phyloP scores from a whole-genome alignment of 176 grass and related monocot species.

The Tuctoria greenei region DNA sequence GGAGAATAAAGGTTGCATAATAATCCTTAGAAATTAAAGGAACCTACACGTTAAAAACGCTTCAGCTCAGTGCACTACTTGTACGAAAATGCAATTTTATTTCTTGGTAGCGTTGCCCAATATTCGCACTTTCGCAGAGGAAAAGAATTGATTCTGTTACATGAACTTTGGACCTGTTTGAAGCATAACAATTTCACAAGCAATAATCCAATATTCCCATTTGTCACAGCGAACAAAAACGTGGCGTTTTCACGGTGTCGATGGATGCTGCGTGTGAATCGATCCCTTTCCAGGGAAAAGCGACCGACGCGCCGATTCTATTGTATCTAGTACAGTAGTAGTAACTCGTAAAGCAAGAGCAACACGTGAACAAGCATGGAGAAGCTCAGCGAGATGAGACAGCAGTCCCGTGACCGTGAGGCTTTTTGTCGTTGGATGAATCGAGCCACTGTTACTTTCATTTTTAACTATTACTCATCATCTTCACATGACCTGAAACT shows the following conservation, averaged over 20 bases:
- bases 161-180: background rate
- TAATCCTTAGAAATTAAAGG: background rate
- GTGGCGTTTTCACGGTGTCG: too few species aligned
- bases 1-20: background rate
- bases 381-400: background rate
- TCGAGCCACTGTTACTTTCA: too few species aligned
- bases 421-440: too few species aligned
- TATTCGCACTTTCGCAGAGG: background rate
- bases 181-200: background rate
- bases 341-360: background rate
- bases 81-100: background rate
- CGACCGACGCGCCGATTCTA: background rate
- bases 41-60: background rate
- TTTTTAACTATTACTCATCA: too few species aligned
- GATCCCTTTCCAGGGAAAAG: background rate
- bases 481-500: too few species aligned
- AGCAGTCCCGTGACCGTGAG: background rate
- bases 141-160: background rate
- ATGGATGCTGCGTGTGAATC: background rate
- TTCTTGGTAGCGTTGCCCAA: background rate
- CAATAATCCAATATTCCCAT: background rate
- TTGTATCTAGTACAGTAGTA: too few species aligned
- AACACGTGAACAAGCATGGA: background rate
- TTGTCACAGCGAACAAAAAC: too few species aligned
- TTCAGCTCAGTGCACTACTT: background rate